These are phyloP conservation scores for Xenosphaeropsis pyriputrescens DNA, from an alignment of 2,329 filamentous ascomycete species.

Conservation along the genomic window DNA sequence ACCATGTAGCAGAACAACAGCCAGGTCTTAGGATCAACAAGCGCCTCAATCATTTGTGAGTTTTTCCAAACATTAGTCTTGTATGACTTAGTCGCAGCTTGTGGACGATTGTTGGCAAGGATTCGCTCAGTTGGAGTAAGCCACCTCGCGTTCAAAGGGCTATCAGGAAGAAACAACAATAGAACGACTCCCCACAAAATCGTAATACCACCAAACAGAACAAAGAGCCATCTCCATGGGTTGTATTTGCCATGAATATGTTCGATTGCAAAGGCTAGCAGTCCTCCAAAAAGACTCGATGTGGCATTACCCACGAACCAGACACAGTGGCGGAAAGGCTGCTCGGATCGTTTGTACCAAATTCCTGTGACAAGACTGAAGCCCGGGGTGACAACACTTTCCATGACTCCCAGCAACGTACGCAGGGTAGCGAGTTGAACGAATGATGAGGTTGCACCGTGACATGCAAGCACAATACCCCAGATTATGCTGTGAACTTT, in stretches of 20 bases:
- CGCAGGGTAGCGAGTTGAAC: conserved; percentile 32
- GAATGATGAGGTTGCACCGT: conserved; percentile 34
- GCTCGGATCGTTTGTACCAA: conserved; percentile 49
- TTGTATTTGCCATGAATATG: conserved; percentile 31
- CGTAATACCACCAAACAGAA: conserved; percentile 42
- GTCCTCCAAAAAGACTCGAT: conserved; percentile 40
- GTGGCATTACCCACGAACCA: conserved; percentile 45
- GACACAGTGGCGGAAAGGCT: conserved; percentile 40
- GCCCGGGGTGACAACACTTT: conserved; percentile 37
- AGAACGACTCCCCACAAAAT: conserved; percentile 36
- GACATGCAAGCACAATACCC: conserved; percentile 33
- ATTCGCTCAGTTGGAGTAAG: conserved; percentile 39
- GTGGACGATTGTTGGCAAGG: conserved; percentile 31
- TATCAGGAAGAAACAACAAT: conserved; percentile 44
- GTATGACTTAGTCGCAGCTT: conserved; percentile 25
- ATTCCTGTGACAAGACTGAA: conserved; percentile 51
- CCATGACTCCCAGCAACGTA: conserved; percentile 35
- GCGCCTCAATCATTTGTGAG: conserved; percentile 19
- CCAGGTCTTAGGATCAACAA: conserved; percentile 21
- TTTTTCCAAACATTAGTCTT: conserved; percentile 25
- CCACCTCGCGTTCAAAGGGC: conserved; percentile 45
- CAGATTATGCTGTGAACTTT: conserved; percentile 14
- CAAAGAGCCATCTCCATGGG: conserved; percentile 40
- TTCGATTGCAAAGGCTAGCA: conserved; percentile 45
- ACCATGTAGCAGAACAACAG: conserved; percentile 10